Conservation (phyloP, 2,329 filamentous ascomycete genomes). For the Colletotrichum plurivorum region DNA sequence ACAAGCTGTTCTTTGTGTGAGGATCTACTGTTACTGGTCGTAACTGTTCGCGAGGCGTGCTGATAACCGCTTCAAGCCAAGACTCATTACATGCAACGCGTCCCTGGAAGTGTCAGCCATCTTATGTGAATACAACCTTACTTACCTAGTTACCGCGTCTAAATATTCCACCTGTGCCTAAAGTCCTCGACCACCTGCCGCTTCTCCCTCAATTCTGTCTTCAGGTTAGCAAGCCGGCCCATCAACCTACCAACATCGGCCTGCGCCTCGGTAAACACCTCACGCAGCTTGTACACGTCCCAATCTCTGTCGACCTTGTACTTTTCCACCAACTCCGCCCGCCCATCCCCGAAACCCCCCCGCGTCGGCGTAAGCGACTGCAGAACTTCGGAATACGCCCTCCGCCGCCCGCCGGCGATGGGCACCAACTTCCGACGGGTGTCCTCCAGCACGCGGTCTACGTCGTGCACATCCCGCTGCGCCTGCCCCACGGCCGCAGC, state of each 20-base stretch:
- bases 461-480: slow-evolving; percentile 52
- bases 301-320: neutral
- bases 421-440: slow-evolving; percentile 67
- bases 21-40: no score
- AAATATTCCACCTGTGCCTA: neutral
- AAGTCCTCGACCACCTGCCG: neutral
- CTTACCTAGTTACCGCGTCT: neutral
- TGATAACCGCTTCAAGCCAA: no score
- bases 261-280: slow-evolving; percentile 2
- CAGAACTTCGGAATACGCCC: no score
- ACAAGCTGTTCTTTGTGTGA: no score
- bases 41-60: no score
- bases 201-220: slow-evolving; percentile 2
- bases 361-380: slow-evolving; percentile 57
- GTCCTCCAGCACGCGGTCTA: slow-evolving; percentile 67
- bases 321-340: neutral
- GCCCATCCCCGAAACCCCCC: neutral
- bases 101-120: neutral
- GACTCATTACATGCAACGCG: neutral
- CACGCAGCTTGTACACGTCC: slow-evolving; percentile 12
- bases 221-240: neutral
- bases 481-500: slow-evolving; percentile 80
- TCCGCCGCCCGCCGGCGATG: slow-evolving; percentile 66
- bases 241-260: neutral
- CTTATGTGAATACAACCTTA: neutral